A percentile compares a stretch with the other conserved stretches of the same genome.
These are phyloP conservation scores for Coffea humblotiana DNA, from an alignment of 305 asterid genomes.

Conservation along the genomic window DNA sequence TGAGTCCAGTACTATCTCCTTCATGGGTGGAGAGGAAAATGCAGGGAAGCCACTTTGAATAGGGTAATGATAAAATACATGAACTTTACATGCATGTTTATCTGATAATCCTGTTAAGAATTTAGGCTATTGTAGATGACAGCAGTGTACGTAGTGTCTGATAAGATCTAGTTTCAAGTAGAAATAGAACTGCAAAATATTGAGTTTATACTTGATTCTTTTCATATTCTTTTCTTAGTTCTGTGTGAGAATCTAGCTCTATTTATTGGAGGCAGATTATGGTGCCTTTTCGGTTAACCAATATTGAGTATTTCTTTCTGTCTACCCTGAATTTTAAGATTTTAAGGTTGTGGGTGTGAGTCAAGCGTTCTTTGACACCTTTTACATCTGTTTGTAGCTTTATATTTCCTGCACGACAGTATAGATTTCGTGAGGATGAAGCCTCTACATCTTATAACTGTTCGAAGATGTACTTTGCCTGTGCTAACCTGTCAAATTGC, in stretches of 20 bases:
- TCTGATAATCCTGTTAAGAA: background rate
- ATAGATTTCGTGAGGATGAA: background rate
- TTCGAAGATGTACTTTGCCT: too few species aligned
- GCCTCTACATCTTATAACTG: too few species aligned
- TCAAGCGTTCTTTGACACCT: background rate
- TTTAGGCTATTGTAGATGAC: background rate
- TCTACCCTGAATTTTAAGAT: too few species aligned
- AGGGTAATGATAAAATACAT: background rate
- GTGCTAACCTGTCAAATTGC: too few species aligned
- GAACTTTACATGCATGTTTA: background rate
- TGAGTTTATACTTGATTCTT: background rate
- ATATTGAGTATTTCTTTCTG: too few species aligned
- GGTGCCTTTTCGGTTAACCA: background rate
- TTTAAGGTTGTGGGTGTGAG: too few species aligned
- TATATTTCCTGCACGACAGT: background rate
- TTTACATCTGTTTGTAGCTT: background rate
- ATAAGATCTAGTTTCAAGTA: constrained; percentile 1
- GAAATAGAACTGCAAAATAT: background rate
- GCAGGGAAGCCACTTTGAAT: constrained; percentile 40
- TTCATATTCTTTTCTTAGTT: background rate
- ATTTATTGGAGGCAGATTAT: background rate
- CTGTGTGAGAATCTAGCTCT: background rate
- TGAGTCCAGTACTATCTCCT: constrained; percentile 71
- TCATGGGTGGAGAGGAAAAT: constrained; percentile 79
- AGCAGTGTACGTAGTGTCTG: background rate